A percentile compares a stretch with the other conserved stretches of the same genome.
phyloP scores from a whole-genome alignment of 2,329 filamentous ascomycete genomes.

The Nothopassalora personata region DNA sequence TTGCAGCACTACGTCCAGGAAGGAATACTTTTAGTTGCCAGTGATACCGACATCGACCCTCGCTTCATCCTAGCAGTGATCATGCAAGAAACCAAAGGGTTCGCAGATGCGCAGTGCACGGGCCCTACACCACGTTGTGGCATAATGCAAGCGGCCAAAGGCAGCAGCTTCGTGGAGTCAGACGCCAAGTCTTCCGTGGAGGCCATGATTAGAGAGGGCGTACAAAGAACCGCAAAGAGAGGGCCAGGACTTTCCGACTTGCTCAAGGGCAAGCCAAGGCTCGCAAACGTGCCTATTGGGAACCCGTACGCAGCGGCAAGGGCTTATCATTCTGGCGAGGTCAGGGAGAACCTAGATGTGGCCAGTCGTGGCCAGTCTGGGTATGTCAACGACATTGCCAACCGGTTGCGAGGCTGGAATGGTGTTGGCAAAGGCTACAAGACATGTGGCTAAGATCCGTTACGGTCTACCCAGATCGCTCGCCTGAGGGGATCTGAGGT shows the following conservation, averaged over 20 bases:
- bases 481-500: background rate
- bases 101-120: constrained; percentile 14
- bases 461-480: background rate
- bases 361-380: constrained; percentile 2
- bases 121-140: constrained; percentile 13
- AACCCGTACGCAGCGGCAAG: constrained; percentile 13
- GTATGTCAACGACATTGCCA: constrained; percentile 23
- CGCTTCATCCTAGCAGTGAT: constrained; percentile 21
- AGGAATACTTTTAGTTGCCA: constrained; percentile 12
- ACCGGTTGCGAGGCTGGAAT: constrained; percentile 24
- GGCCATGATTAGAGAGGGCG: constrained; percentile 21
- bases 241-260: constrained; percentile 10
- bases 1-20: constrained; percentile 18
- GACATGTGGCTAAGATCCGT: background rate
- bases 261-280: constrained; percentile 3
- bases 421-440: constrained; percentile 12
- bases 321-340: constrained; percentile 12
- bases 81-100: constrained; percentile 21
- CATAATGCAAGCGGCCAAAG: constrained; percentile 17
- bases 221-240: constrained; percentile 9
- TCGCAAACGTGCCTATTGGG: constrained; percentile 4
- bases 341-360: constrained; percentile 5
- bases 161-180: constrained; percentile 8
- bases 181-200: constrained; percentile 12
- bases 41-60: constrained; percentile 12